Base-by-base conservation (phyloP, 306 rosid genomes). In the Canavalia ensiformis region DNA sequence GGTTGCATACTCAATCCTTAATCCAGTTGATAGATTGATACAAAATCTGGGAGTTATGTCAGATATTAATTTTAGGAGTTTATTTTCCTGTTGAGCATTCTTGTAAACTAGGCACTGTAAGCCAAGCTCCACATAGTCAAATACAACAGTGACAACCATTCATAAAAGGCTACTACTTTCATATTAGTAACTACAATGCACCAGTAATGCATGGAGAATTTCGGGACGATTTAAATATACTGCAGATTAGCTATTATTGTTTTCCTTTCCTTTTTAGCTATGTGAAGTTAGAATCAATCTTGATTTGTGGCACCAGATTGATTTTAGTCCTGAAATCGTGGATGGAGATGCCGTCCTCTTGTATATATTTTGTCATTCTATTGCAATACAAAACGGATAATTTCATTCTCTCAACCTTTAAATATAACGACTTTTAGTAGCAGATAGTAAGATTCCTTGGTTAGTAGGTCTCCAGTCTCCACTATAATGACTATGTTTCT, bases 321-420 rank as follows among this genome's bases (percentile, higher is more conserved):
- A 74, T 42, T 58, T 12, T 18, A 11, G 46, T 46, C 42, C 2
- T 47, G 45, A 46, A 62, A 60, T 62, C 37, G 34, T 13, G 49
- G 34, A 46, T 31, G 42, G 9, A 74, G 79, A 58, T 44, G 44
- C 45, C 29, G 56, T 74, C 56, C n/a, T 57, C 79, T 57, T 57
- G 50, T 34, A 42, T 67, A 12, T 68, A 28, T 56, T 42, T 5
- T 30, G 13, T 3, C 9, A 25, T 42, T 67, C 35, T 13, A 29
- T 52, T 79, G 77, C 63, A 39, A 72, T 28, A 62, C 29, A 28
- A 72, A 60, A 39, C 7, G 50, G 70, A 57, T 4, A 59, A 79
- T 29, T 68, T 79, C 70, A 69, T 71, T 30, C 62, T 80, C 78
- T 28, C 45, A 49, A 58, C 66, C 62, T 34, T 65, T 29, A 34